A percentile compares a stretch with the other conserved stretches of the same genome.
Conservation (phyloP, 2,329 filamentous ascomycete genomes). For the Colletotrichum tropicicola region DNA sequence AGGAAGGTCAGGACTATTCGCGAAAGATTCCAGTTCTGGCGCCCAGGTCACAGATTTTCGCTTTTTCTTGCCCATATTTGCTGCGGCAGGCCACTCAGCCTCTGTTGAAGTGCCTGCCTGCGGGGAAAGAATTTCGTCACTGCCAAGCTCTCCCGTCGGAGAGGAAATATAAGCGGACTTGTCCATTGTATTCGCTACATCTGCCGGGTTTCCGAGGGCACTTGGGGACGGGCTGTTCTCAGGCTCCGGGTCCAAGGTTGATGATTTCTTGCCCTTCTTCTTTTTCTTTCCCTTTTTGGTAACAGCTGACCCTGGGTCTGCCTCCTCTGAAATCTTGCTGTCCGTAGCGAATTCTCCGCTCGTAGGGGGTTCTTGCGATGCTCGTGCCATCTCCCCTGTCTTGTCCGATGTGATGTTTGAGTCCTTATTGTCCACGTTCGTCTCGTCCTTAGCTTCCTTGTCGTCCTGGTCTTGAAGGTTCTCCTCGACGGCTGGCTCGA, state of each 20-base stretch:
- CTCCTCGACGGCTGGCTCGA: neutral
- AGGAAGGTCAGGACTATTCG: neutral
- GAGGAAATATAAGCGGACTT: conserved; percentile 29
- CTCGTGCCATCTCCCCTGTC: conserved; percentile 17
- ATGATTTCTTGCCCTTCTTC: conserved; percentile 44
- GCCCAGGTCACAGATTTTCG: conserved; percentile 29
- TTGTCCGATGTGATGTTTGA: conserved; percentile 19
- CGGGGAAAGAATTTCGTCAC: conserved; percentile 21
- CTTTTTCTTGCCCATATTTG: conserved; percentile 14
- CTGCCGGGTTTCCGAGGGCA: conserved; percentile 26
- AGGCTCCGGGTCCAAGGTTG: conserved; percentile 29
- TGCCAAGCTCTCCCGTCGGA: conserved; percentile 26
- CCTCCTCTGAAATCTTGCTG: conserved; percentile 26
- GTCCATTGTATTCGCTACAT: conserved; percentile 32
- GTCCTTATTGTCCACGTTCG: conserved; percentile 1
- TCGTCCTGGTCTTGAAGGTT: neutral
- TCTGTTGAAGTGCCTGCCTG: conserved; percentile 18
- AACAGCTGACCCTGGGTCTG: conserved; percentile 36
- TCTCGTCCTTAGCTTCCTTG: conserved; percentile 16
- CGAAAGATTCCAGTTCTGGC: conserved; percentile 16
- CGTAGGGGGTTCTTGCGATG: conserved; percentile 14
- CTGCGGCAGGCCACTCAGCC: conserved; percentile 8
- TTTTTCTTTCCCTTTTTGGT: conserved; percentile 45
- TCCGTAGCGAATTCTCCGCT: conserved; percentile 26
- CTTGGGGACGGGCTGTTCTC: conserved; percentile 25